phyloP scores from a whole-genome alignment of 306 rosid species.

The Acacia crassicarpa region DNA sequence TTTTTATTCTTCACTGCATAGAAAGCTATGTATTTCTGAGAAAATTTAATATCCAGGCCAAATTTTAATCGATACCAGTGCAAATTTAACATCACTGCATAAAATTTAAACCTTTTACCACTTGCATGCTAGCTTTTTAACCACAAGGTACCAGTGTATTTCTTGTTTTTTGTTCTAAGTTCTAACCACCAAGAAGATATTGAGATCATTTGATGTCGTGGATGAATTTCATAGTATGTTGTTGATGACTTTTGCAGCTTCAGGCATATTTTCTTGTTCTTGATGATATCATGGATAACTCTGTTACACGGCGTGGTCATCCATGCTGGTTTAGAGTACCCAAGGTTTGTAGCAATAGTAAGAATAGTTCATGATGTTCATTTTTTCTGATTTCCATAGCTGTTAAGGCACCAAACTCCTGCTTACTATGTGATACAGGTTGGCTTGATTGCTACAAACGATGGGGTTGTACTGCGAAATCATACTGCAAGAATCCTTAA shows the following conservation, averaged over 20 bases:
- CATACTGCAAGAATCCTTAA: conserved; percentile 74
- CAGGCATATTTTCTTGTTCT: conserved; percentile 67
- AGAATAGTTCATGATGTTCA: neutral
- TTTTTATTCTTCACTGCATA: neutral
- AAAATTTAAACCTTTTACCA: neutral
- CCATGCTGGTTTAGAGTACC: conserved; percentile 65
- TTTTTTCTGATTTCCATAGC: conserved; percentile 21
- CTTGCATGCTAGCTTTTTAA: neutral
- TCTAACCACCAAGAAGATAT: conserved; percentile 3
- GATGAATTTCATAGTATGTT: conserved; percentile 15
- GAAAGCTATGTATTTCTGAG: neutral
- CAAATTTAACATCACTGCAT: neutral
- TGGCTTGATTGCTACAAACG: conserved; percentile 84
- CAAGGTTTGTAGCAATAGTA: conserved; percentile 45
- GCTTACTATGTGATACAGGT: conserved; percentile 45
- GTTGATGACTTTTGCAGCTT: conserved; percentile 49
- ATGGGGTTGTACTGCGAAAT: conserved; percentile 77
- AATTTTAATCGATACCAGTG: neutral
- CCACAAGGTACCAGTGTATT: neutral
- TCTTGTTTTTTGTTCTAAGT: neutral
- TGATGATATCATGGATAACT: conserved; percentile 63
- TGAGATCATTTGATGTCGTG: neutral
- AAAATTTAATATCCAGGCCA: neutral
- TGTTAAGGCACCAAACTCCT: conserved; percentile 10
- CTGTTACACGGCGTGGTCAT: conserved; percentile 64